phyloP scores from a whole-genome alignment of 768 basidiomycete genomes.

The Trametes gibbosa region DNA sequence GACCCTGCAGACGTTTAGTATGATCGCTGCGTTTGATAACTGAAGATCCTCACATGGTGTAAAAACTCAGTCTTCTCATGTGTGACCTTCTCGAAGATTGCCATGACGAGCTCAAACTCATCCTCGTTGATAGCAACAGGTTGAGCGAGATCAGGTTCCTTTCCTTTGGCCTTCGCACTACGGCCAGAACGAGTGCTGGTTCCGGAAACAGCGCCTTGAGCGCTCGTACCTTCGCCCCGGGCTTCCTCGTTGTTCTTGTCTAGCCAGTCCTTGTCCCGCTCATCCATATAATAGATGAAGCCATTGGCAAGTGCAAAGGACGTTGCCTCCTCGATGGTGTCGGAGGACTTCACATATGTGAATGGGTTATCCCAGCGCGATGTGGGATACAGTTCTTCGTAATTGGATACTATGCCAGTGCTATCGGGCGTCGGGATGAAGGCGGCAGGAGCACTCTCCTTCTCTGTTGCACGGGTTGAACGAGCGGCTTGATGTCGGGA shows the following conservation, averaged over 20 bases:
- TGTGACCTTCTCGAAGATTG: slow-evolving; percentile 86
- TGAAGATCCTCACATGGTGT: slow-evolving; percentile 66
- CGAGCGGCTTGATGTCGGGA: slow-evolving; percentile 43
- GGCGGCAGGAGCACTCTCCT: slow-evolving; percentile 47
- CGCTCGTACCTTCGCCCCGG: slow-evolving; percentile 80
- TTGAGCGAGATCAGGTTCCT: slow-evolving; percentile 69
- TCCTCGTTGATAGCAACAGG: slow-evolving; percentile 79
- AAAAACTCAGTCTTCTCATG: slow-evolving; percentile 88
- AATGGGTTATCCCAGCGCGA: slow-evolving; percentile 73
- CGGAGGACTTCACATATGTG: slow-evolving; percentile 77
- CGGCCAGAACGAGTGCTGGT: slow-evolving; percentile 55
- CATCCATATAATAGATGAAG: slow-evolving; percentile 92
- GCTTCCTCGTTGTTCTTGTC: slow-evolving; percentile 87
- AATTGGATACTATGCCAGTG: slow-evolving; percentile 75
- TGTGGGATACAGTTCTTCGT: slow-evolving; percentile 70
- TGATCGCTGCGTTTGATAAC: background rate
- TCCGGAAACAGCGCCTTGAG: slow-evolving; percentile 64
- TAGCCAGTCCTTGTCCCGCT: slow-evolving; percentile 93
- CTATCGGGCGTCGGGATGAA: slow-evolving; percentile 95
- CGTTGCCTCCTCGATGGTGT: slow-evolving; percentile 79
- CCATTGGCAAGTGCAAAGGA: slow-evolving; percentile 63
- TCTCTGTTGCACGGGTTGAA: slow-evolving; percentile 37
- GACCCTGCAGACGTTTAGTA: slow-evolving; percentile 39
- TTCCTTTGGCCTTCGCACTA: slow-evolving; percentile 80
- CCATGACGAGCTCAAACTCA: slow-evolving; percentile 95